A percentile compares a stretch with the other conserved stretches of the same genome.
These are phyloP conservation scores for Metarhizium humberi DNA, from an alignment of 2,329 filamentous ascomycete species.

Conservation along the genomic window DNA sequence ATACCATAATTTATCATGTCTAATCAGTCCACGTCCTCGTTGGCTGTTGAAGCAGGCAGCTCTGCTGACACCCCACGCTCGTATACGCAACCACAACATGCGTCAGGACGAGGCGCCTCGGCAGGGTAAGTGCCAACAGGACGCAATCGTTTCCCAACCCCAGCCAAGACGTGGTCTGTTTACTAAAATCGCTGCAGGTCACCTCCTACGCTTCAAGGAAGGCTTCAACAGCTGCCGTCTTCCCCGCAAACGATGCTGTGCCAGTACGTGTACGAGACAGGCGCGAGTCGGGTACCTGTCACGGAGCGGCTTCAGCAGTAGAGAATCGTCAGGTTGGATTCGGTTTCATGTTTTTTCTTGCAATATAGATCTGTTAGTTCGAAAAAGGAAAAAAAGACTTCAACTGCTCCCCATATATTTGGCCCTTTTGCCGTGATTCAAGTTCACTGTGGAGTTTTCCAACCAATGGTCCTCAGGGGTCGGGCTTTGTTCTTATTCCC, in stretches of 20 bases:
- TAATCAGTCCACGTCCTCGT: background rate
- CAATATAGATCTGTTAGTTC: no score
- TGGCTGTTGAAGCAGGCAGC: background rate
- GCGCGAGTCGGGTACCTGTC: background rate
- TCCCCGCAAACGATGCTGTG: background rate
- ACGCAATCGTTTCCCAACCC: no score
- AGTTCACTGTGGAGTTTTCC: no score
- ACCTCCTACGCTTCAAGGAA: background rate
- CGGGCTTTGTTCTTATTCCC: no score
- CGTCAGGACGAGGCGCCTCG: background rate
- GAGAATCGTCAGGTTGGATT: background rate
- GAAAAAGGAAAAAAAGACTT: no score
- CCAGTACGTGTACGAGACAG: background rate
- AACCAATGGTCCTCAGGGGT: no score
- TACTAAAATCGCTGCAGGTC: background rate
- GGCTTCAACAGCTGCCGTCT: background rate
- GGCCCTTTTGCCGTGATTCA: no score
- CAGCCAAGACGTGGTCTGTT: no score
- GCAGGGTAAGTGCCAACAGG: background rate
- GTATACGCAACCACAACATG: background rate
- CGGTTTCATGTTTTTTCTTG: background rate
- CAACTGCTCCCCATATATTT: no score
- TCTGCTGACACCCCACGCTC: background rate
- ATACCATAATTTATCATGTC: background rate
- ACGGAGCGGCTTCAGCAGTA: background rate